Evolutionary conservation across 1,284 basidiomycete genomes (phyloP), one percentile per base, ranked within the genome.

Genomic region (Cryptococcus sp.): DNA sequence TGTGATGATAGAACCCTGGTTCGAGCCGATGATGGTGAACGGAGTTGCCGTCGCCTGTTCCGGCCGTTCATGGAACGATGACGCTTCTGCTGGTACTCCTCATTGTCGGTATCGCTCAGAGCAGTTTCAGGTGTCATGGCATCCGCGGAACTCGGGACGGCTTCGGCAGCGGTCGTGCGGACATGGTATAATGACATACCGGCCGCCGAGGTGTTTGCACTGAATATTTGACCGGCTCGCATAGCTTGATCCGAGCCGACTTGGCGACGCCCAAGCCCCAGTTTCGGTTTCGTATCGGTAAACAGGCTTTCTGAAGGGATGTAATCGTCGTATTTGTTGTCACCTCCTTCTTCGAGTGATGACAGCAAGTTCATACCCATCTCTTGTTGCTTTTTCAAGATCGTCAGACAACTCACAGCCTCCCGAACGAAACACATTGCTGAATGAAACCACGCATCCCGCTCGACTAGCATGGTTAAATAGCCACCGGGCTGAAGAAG

Each of bases 401-500:
- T 19, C 19, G 19, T 9, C 21, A 43, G 16, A 13, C 19, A 14
- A 16, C 7, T 24, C 10, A 5, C 4, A 21, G 11, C 41, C 5
- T 43, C 23, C 7, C 41, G 41, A 23, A 43, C 23, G 41, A 21
- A 22, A 21, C 41, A 43, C 21, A 24, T 24, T 21, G 16, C 23
- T 7, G 41, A 43, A 13, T 21, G 19, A 24, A 43, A 43, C 41
- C 41, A 43, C n/a, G 7, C 41, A 40, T 65, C 55, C n/a, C 62
- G 42, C 43, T 70, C 67, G 0, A 14, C 14, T 7, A 55, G 45
- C 11, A 76, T 62, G 2, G 51, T 49, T 4, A 60, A 61, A 18
- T 64, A 61, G 3, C 69, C 70, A 0, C 73, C 71, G 1, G 45
- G 63, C 42, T 60, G 41, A 56, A 89, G 71, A 55, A 79, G 83